These are phyloP conservation scores for Aureobasidium sp. DNA, from an alignment of 2,329 filamentous ascomycete genomes.

Conservation along the genomic window DNA sequence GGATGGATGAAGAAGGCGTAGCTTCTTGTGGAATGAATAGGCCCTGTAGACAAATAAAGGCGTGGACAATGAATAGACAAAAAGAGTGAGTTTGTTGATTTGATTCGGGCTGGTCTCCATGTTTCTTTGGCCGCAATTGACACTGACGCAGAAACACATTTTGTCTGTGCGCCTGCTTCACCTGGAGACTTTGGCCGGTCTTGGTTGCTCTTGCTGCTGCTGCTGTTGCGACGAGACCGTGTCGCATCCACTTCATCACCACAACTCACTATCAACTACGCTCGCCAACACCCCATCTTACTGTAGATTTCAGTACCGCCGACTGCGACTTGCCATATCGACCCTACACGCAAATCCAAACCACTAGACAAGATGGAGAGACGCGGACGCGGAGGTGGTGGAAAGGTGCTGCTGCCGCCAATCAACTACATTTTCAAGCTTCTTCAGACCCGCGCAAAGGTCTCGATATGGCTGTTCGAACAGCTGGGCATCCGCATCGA, in stretches of 20 bases:
- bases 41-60: background rate
- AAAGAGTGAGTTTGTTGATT: constrained; percentile 2
- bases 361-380: constrained; percentile 39
- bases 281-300: background rate
- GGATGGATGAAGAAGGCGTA: background rate
- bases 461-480: constrained; percentile 95
- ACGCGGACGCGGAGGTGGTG: constrained; percentile 42
- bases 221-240: background rate
- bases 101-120: background rate
- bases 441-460: constrained; percentile 71
- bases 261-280: background rate
- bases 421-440: constrained; percentile 95
- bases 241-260: background rate
- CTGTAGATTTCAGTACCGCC: too few relatives aligned
- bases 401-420: constrained; percentile 63
- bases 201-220: background rate
- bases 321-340: background rate
- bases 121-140: constrained; percentile 1
- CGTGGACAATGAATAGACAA: background rate
- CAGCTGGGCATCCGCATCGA: constrained; percentile 91
- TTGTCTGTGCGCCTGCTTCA: constrained; percentile 1
- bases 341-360: background rate
- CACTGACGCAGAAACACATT: constrained; percentile 7
- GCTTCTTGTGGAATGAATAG: background rate
- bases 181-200: background rate